These are phyloP conservation scores for Tetrahymena elliotti DNA, from an alignment of 73 alveolate species.

Conservation along the genomic window DNA sequence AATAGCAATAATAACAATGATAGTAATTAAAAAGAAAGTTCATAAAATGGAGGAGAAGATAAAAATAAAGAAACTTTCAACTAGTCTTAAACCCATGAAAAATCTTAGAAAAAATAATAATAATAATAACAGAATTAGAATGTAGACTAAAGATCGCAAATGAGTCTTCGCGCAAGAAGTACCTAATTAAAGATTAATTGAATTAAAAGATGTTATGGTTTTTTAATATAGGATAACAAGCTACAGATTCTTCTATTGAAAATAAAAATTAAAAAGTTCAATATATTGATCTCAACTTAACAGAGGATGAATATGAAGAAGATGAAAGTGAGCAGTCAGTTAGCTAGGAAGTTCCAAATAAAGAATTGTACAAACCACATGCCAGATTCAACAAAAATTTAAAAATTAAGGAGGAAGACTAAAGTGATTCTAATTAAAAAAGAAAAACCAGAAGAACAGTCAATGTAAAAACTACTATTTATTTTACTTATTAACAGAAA, in stretches of 20 bases:
- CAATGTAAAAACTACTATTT: too few relatives aligned
- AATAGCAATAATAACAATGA: too few relatives aligned
- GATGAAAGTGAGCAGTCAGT: neutral
- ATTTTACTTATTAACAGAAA: neutral
- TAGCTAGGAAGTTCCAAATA: neutral
- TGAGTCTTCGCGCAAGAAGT: neutral
- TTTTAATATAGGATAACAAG: neutral
- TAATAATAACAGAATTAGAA: neutral
- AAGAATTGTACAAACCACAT: neutral
- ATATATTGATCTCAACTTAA: neutral
- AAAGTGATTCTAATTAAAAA: neutral
- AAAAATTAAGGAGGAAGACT: neutral
- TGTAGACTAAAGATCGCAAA: neutral
- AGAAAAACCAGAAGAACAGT: neutral
- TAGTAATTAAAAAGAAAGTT: too few relatives aligned
- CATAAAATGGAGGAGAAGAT: neutral
- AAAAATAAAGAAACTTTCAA: neutral
- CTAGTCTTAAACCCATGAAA: neutral
- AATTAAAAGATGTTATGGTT: neutral
- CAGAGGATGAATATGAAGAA: neutral
- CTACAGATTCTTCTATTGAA: neutral
- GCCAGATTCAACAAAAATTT: neutral
- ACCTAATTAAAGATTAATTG: neutral
- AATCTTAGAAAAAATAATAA: neutral
- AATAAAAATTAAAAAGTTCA: neutral